These are phyloP conservation scores for Panellus pusillus DNA, from an alignment of 768 basidiomycete species.

Conservation along the genomic window DNA sequence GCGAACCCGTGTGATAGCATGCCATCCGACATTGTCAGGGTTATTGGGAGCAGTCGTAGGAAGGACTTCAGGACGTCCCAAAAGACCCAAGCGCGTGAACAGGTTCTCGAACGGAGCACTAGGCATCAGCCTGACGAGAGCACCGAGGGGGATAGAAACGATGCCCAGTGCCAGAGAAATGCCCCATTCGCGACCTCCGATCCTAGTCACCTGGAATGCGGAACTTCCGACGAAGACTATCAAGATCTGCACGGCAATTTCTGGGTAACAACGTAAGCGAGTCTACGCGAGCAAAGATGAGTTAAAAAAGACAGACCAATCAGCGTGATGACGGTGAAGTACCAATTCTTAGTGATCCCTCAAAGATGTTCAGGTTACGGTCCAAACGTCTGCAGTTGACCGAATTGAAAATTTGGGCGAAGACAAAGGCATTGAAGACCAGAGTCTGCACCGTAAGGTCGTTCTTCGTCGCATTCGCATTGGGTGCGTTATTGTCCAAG, in stretches of 20 bases:
- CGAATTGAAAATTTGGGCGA: constrained; percentile 96
- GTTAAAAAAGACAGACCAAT: constrained; percentile 58
- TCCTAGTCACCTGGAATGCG: constrained; percentile 84
- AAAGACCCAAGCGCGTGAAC: constrained; percentile 54
- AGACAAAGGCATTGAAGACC: constrained; percentile 98
- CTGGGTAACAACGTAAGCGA: constrained; percentile 38
- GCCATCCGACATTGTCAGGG: constrained; percentile 56
- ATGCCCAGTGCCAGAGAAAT: constrained; percentile 87
- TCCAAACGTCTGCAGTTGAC: constrained; percentile 90
- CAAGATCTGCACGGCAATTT: constrained; percentile 81
- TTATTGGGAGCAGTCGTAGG: constrained; percentile 60
- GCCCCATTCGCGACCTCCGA: constrained; percentile 88
- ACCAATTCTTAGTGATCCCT: constrained; percentile 74
- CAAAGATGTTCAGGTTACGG: constrained; percentile 83
- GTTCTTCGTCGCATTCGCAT: constrained; percentile 31
- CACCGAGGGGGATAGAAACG: constrained; percentile 87
- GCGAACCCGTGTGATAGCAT: constrained; percentile 78
- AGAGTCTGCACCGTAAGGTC: constrained; percentile 69
- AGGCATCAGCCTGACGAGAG: constrained; percentile 76
- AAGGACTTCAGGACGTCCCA: constrained; percentile 63
- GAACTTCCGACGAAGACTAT: constrained; percentile 91
- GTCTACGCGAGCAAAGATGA: neutral
- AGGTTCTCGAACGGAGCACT: constrained; percentile 73
- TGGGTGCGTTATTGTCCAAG: constrained; percentile 33
- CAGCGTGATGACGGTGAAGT: constrained; percentile 80